Base-by-base conservation (phyloP, 139 green algal species). In the Asterochloris sp. region DNA sequence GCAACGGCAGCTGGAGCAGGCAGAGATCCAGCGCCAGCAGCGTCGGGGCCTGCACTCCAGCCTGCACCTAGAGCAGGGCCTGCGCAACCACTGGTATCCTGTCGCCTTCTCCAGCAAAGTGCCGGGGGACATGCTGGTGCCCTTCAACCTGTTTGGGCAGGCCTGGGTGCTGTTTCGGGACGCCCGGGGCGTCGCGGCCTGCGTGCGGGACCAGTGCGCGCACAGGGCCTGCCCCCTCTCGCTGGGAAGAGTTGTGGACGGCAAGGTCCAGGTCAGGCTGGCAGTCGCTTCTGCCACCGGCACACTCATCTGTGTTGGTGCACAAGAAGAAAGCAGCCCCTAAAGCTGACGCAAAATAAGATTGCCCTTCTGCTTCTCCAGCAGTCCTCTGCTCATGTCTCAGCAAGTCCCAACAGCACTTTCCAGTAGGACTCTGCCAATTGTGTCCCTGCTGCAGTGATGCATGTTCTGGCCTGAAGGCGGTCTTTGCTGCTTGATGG, bases 141-240 rank as follows among this genome's bases (percentile, higher is more conserved):
- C 97, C 21, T 93, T 99, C 80, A 94, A 99, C 69, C 89, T 98
- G 47, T 98, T 98, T 89, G 91, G 90, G n/a, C 91, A 98, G 88
- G 87, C 94, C 4, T 99, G 96, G 96, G 96, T 98, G 27, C 82
- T 99, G 80, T 99, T 99, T 89, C 87, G 96, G 60, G 89, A 91
- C 76, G 79, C 68, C 76, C 24, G 23, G 1, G 94, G 96, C 21
- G 54, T 85, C 26, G 84, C 91, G 0, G 85, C 89, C 12, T 98
- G 95, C 89, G 85, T 98, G 15, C 82, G 84, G 68, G 97, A 99
- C 84, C 86, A 96, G 83, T 99, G 97, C 86, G 95, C 96, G 16
- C 97, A 99, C 92, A 85, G 97, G 14, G 95, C 95, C 9, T 99
- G 96, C 91, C 97, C 97, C 0, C 85, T 99, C 12, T 97, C 90